Evolutionary conservation across 2,329 filamentous ascomycete genomes (phyloP), one percentile per base, ranked within the genome.

Genomic region (Zymoseptoria brevis): DNA sequence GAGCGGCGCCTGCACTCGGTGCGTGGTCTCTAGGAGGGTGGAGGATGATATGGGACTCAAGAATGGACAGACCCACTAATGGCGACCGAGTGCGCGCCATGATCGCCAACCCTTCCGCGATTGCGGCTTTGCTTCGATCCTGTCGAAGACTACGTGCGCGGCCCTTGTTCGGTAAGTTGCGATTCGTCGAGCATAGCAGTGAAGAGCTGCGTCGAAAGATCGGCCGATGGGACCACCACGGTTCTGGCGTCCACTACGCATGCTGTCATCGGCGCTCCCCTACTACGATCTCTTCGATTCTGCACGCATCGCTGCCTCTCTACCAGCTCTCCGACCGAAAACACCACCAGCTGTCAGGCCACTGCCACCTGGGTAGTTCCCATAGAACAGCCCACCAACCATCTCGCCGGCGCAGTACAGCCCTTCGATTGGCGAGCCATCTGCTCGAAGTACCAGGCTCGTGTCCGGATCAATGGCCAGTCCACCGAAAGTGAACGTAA

Each of bases 401-500:
- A 88, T 86, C 71, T 88, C 85, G 0, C 86, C 85, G 2, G 76
- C 80, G 63, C 83, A 85, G 62, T 79, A 87, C 1, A 87, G 66
- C 0, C 84, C 82, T 0, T 77, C 76, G 4, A 87, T 76, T n/a
- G 75, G 72, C 4, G 67, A 65, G 1, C 74, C 75, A 0, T 72
- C 68, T 3, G 77, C 73, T 1, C 75, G 77, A 13, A 86, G 69
- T 0, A 87, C 79, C 2, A 75, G 75, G 2, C 79, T 77, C 0
- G 81, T 85, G 22, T 81, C 69, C 0, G 82, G 77, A 54, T 83
- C 77, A 1, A 85, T 79, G 4, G 77, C 76, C 6, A 88, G 71
- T 0, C 86, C 85, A 1, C 85, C 86, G 72, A 88, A 88, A 0
- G 85, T 88, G 64, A 88, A 88, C 0, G 85, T 87, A 16, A 88